Conservation (phyloP, 805 yeast species). For the Ogataea nonfermentans region DNA sequence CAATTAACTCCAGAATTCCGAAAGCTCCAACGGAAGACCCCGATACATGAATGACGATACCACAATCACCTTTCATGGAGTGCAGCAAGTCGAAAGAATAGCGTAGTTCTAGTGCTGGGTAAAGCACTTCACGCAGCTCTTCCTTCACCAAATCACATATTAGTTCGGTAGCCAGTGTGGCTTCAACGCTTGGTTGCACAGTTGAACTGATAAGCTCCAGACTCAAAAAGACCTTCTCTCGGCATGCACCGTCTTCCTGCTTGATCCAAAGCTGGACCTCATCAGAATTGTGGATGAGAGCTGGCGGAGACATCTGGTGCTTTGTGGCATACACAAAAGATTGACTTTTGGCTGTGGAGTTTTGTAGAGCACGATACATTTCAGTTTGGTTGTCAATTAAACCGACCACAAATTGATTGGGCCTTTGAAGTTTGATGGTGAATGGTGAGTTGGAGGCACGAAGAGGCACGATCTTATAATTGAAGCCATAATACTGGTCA, state of each 20-base stretch:
- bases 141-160: conserved; percentile 47
- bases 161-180: conserved; percentile 52
- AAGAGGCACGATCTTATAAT: conserved; percentile 29
- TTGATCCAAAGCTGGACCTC: conserved; percentile 54
- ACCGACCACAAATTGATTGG: conserved; percentile 38
- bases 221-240: conserved; percentile 40
- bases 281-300: conserved; percentile 34
- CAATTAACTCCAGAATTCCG: conserved; percentile 35
- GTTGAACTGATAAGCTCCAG: conserved; percentile 41
- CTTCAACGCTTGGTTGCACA: conserved; percentile 35
- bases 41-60: conserved; percentile 49
- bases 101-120: conserved; percentile 54
- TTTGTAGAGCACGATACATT: conserved; percentile 16
- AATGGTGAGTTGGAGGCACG: background rate
- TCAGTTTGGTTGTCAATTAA: conserved; percentile 30
- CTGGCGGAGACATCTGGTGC: conserved; percentile 35
- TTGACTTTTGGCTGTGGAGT: conserved; percentile 28
- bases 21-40: conserved; percentile 49
- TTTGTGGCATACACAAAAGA: conserved; percentile 36
- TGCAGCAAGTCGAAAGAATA: conserved; percentile 58
- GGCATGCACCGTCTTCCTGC: conserved; percentile 32
- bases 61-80: conserved; percentile 51
- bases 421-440: conserved; percentile 25
- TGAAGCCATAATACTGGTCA: conserved; percentile 47
- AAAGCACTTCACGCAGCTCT: conserved; percentile 41